Conservation (phyloP, 1,284 basidiomycete species). For the Cryptococcus hybrid region DNA sequence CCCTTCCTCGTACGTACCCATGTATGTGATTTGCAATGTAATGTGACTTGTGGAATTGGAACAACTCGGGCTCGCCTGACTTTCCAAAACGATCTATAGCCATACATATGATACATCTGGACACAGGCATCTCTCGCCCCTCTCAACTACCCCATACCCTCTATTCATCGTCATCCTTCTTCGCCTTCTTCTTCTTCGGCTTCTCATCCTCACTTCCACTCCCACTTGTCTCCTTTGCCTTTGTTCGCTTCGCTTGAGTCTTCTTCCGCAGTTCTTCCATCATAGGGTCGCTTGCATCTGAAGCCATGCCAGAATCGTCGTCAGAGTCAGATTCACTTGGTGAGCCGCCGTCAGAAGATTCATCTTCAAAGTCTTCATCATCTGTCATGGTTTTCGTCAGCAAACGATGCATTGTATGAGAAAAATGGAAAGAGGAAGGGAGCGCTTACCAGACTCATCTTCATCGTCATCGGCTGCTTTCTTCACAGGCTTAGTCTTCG, state of each 20-base stretch:
- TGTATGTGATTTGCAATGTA: no score
- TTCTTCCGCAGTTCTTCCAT: conserved; percentile 62
- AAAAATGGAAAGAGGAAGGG: not conserved
- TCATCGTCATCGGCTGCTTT: conserved; percentile 65
- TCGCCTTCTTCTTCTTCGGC: conserved; percentile 44
- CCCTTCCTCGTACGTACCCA: no score
- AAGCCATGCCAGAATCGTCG: conserved; percentile 56
- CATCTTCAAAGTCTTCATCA: conserved; percentile 87
- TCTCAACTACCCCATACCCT: not conserved
- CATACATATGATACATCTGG: no score
- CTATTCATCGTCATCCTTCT: conserved; percentile 25
- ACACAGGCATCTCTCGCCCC: not conserved
- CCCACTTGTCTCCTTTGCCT: conserved; percentile 43
- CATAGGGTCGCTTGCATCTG: conserved; percentile 55
- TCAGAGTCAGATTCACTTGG: conserved; percentile 68
- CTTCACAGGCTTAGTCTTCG: conserved; percentile 49
- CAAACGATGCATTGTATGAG: not conserved
- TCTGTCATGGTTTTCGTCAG: conserved; percentile 35
- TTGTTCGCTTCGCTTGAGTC: conserved; percentile 58
- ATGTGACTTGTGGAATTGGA: no score
- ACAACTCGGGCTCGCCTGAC: no score
- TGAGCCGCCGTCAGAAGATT: conserved; percentile 77
- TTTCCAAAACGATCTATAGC: no score
- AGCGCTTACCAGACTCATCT: conserved; percentile 70
- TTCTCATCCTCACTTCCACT: conserved; percentile 30